These are phyloP conservation scores for Reticulascus tulasneorum DNA, from an alignment of 2,329 filamentous ascomycete species.

Conservation along the genomic window DNA sequence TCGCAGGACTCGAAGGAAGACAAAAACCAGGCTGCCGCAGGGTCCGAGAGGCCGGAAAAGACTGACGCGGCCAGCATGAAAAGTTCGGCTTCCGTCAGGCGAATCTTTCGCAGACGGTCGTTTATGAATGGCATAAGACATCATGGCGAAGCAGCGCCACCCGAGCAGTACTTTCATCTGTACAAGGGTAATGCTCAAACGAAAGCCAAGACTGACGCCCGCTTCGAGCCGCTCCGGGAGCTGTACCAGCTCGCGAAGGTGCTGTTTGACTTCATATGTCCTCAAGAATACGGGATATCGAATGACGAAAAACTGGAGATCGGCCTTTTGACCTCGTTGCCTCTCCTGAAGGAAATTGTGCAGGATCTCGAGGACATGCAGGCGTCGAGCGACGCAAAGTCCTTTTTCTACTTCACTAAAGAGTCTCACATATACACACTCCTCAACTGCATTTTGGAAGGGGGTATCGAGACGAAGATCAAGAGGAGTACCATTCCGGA, in stretches of 20 bases:
- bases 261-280: conserved; percentile 96
- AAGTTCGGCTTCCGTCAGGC: conserved; percentile 29
- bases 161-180: conserved; percentile 82
- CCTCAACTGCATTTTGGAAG: conserved; percentile 95
- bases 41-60: conserved; percentile 37
- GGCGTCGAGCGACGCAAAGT: conserved; percentile 88
- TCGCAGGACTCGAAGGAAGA: conserved; percentile 32
- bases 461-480: conserved; percentile 95
- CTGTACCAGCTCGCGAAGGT: conserved; percentile 92
- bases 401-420: conserved; percentile 98
- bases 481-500: conserved; percentile 92
- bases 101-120: conserved; percentile 58
- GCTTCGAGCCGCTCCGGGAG: conserved; percentile 85
- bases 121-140: conserved; percentile 52
- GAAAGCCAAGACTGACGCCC: conserved; percentile 76
- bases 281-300: conserved; percentile 95
- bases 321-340: conserved; percentile 87
- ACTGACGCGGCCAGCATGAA: conserved; percentile 29
- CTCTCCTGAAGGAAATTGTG: conserved; percentile 93
- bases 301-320: conserved; percentile 98
- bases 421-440: conserved; percentile 98
- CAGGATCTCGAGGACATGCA: conserved; percentile 96
- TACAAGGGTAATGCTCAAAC: conserved; percentile 72
- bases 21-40: conserved; percentile 27
- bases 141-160: conserved; percentile 50